Evolutionary conservation across 2,329 filamentous ascomycete genomes (phyloP), one percentile per base, ranked within the genome.

Genomic region (Claviceps sp.): DNA sequence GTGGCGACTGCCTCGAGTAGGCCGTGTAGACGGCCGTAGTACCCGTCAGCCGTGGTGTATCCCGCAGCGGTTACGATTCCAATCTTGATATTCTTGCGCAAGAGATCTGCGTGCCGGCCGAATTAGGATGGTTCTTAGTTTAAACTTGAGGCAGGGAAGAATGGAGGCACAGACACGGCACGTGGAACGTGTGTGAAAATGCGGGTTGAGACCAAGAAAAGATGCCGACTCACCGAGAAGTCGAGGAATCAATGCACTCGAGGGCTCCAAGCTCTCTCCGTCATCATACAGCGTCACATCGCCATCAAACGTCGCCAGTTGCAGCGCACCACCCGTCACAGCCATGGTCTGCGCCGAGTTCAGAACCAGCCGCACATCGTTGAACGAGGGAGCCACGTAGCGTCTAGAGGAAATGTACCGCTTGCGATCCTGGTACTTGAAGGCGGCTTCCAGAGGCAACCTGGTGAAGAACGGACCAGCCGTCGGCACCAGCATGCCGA

Each of bases 61-160:
- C 93, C 93, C 1, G 93, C 93, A 1, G 93, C 93, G 0, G 93
- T 98, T 50, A 98, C 93, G 62, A 98, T 97, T 49, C 90, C 93
- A 59, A 98, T 84, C 59, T 85, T 86, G 57, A 91, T 86, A 55
- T 85, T 84, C 58, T 83, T 82, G 47, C 75, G 76, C 59, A 98
- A 78, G 16, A 98, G 81, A 55, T 83, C 82, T 73, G 55, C 47
- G 30, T 34, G 30, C 30, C 30, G 9, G 7, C 20, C 20, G 30
- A 13, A 37, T 37, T 2, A 47, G 24, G 20, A 48, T 22, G 30
- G 26, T 1, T 13, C 7, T 20, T 37, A 2, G 16, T 3, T 18
- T 47, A 8, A 34, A 30, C 7, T 34, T 13, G 20, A 14, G 7
- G 14, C 6, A 41, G 9, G 5, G 9, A 37, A 5, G 8, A 8